phyloP scores from a whole-genome alignment of 805 yeast species.

The Lachancea sp. region DNA sequence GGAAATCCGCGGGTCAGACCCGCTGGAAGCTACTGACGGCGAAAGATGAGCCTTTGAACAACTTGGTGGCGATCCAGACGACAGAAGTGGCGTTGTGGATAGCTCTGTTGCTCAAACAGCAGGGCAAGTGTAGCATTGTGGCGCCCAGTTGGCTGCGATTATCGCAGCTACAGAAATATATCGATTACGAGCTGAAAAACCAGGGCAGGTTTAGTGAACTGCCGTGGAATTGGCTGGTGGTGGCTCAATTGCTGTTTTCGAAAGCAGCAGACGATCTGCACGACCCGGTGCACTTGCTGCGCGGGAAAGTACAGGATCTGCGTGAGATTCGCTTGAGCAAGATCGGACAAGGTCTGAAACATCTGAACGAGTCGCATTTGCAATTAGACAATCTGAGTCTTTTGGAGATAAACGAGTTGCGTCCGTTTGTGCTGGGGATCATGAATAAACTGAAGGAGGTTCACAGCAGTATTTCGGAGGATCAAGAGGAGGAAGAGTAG shows the following conservation, averaged over 20 bases:
- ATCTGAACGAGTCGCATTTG: constrained; percentile 75
- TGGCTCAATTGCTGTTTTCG: constrained; percentile 58
- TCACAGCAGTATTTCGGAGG: constrained; percentile 15
- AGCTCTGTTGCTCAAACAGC: constrained; percentile 75
- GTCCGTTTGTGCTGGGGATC: constrained; percentile 73
- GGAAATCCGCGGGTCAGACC: constrained; percentile 1
- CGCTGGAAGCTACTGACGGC: constrained; percentile 35
- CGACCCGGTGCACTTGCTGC: constrained; percentile 63
- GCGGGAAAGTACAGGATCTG: constrained; percentile 72
- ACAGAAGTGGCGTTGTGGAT: constrained; percentile 78
- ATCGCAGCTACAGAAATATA: constrained; percentile 45
- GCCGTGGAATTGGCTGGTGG: constrained; percentile 88
- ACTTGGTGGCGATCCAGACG: constrained; percentile 54
- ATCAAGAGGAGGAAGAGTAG: not conserved
- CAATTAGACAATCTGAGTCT: constrained; percentile 76
- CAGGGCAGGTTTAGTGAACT: constrained; percentile 57
- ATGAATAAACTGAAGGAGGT: constrained; percentile 72
- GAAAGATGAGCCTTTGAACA: constrained; percentile 27
- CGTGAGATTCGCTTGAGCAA: constrained; percentile 78
- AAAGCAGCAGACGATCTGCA: constrained; percentile 73
- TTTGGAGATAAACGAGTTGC: constrained; percentile 79
- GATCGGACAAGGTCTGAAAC: constrained; percentile 69
- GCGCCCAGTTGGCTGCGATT: constrained; percentile 80
- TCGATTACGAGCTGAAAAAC: constrained; percentile 59
- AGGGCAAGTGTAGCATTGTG: constrained; percentile 76